Percentiles rank a stretch among this genome's conserved stretches.
phyloP scores from a whole-genome alignment of 2,329 filamentous ascomycete genomes.

The Xylariaceae sp. region DNA sequence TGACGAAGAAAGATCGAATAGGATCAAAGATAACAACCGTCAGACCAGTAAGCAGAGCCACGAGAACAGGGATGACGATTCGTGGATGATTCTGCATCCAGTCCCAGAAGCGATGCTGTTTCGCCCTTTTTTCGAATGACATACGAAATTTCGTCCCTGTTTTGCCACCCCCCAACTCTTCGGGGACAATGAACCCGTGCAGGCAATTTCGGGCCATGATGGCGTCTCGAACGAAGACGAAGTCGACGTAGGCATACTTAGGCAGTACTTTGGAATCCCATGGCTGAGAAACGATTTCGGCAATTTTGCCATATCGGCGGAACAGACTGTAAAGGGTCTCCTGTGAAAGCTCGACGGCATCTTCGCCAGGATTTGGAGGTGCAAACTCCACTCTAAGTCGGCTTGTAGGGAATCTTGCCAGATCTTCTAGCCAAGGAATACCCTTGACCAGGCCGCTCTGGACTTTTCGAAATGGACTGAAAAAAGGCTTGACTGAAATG shows the following conservation, averaged over 20 bases:
- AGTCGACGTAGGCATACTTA: constrained; percentile 76
- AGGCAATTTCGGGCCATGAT: constrained; percentile 90
- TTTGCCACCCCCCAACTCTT: constrained; percentile 69
- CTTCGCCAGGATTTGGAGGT: constrained; percentile 63
- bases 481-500: constrained; percentile 70
- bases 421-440: constrained; percentile 88
- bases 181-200: constrained; percentile 73
- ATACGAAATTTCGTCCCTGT: constrained; percentile 73
- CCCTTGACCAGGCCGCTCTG: constrained; percentile 72
- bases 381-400: constrained; percentile 82
- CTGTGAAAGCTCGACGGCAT: constrained; percentile 75
- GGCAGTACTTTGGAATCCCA: constrained; percentile 83
- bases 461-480: constrained; percentile 74
- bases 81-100: constrained; percentile 84
- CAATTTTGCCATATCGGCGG: constrained; percentile 83
- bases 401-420: constrained; percentile 74
- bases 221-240: constrained; percentile 66
- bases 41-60: constrained; percentile 74
- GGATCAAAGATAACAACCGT: constrained; percentile 92
- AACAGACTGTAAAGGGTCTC: constrained; percentile 86
- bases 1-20: constrained; percentile 89
- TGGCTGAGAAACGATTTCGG: constrained; percentile 77
- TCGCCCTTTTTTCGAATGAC: constrained; percentile 76
- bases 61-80: constrained; percentile 78
- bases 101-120: constrained; percentile 75